Evolutionary conservation across 192 early-diverging fungal genomes (phyloP).

Genomic region (Phycomyces nitens): DNA sequence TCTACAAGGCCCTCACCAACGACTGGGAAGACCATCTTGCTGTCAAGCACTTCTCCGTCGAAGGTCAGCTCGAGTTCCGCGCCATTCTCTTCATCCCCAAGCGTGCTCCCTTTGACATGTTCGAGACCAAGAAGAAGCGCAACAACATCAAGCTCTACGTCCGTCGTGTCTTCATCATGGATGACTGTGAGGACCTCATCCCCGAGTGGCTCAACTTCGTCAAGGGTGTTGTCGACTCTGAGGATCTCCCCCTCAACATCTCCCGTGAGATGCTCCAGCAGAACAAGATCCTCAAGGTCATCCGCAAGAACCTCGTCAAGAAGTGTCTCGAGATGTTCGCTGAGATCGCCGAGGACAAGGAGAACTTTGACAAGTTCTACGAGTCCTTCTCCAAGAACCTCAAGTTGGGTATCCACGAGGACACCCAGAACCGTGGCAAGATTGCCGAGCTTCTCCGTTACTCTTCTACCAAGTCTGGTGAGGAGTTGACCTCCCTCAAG

Average conservation of each 20-base stretch:
- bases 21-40: conserved; percentile 99
- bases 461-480: conserved; percentile 98
- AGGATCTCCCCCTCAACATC: conserved; percentile 99
- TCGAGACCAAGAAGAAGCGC: conserved; percentile 98
- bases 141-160: conserved; percentile 99
- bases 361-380: conserved; percentile 99
- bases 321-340: conserved; percentile 98
- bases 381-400: conserved; percentile 99
- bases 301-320: conserved; percentile 99
- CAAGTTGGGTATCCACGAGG: conserved; percentile 99
- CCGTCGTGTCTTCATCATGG: conserved; percentile 99
- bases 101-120: conserved; percentile 97
- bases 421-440: conserved; percentile 94
- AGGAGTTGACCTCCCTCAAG: conserved; percentile 97
- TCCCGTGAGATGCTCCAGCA: conserved; percentile 99
- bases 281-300: conserved; percentile 99
- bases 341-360: conserved; percentile 98
- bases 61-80: conserved; percentile 99
- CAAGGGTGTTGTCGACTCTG: conserved; percentile 99
- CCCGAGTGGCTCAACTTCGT: conserved; percentile 99
- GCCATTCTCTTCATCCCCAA: conserved; percentile 95
- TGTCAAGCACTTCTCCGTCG: conserved; percentile 98
- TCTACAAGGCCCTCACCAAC: conserved; percentile 99
- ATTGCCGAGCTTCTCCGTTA: conserved; percentile 96
- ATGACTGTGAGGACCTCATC: conserved; percentile 99